Evolutionary conservation across 169 alveolate genomes (phyloP), one percentile per base, ranked within the genome.

Genomic region (Eimeria zaria): DNA sequence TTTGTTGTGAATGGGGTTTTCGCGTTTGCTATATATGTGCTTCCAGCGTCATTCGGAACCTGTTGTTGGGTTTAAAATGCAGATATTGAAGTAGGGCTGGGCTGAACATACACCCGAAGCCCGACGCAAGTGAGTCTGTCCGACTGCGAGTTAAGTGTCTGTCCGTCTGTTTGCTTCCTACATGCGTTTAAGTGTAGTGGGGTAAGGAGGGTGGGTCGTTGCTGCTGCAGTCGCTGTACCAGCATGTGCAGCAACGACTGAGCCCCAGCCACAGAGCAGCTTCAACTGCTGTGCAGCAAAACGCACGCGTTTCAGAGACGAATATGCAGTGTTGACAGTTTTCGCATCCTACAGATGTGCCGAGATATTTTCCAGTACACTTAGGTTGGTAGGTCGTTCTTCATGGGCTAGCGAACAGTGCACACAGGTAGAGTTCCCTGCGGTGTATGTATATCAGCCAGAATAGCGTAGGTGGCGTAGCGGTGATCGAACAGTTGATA

Each of bases 221-320:
- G 44, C 78, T n/a, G 78, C 48, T 5, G 78, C 9, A 4, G 8
- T 30, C 33, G 78, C 48, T 24, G 78, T 24, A 69, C 48, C 78
- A 69, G 33, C 78, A 30, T 44, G 78, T 33, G 78, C 78, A 69
- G 78, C 78, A 33, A 30, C 2, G 9, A 39, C 73, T 3, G 27
- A 33, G 24, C 78, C 78, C 78, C 44, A n/a, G 78, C 78, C 78
- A 33, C 44, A 22, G 48, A 69, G 24, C 78, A 69, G 78, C 78
- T 33, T 0, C 78, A 69, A 14, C 78, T 33, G 78, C 48, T 69
- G 78, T 69, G 78, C 78, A 33, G 1, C 48, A 69, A 27, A 7
- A 69, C 48, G 78, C 78, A 69, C 78, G 48, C 46, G 78, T 69
- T 69, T 69, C 78, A 69, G 48, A 69, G 48, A 22, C 22, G 48